Conservation (phyloP, 805 yeast genomes). For the Candida suzukii region DNA sequence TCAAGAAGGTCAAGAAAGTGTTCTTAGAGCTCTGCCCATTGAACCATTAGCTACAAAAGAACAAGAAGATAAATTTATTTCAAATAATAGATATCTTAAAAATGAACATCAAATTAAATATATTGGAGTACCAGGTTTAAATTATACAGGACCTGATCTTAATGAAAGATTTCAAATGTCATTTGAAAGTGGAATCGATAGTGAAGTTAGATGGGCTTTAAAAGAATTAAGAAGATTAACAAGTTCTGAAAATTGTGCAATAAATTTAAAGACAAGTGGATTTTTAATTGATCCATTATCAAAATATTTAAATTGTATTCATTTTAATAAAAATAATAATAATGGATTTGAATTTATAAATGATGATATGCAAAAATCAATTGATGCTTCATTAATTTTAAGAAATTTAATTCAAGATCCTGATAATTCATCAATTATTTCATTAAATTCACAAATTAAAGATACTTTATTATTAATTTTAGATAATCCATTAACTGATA, state of each 20-base stretch:
- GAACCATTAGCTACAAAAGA: slow-evolving; percentile 25
- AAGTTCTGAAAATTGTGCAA: slow-evolving; percentile 28
- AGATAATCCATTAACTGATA: slow-evolving; percentile 31
- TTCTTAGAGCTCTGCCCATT: slow-evolving; percentile 20
- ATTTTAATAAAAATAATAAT: slow-evolving; percentile 10
- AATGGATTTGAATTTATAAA: slow-evolving; percentile 1
- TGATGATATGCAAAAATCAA: slow-evolving; percentile 19
- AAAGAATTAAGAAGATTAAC: slow-evolving; percentile 43
- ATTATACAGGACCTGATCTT: slow-evolving; percentile 52
- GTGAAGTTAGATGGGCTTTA: slow-evolving; percentile 70
- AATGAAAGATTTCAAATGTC: slow-evolving; percentile 65
- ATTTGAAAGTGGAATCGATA: slow-evolving; percentile 52
- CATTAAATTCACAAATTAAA: slow-evolving; percentile 33
- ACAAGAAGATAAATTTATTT: slow-evolving; percentile 26
- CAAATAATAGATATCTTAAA: slow-evolving; percentile 20
- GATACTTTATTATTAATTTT: slow-evolving; percentile 40
- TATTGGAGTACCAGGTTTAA: slow-evolving; percentile 25
- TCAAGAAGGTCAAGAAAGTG: not conserved
- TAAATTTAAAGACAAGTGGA: slow-evolving; percentile 35
- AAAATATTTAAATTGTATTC: slow-evolving; percentile 11
- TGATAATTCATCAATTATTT: slow-evolving; percentile 71
- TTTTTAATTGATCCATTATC: slow-evolving; percentile 31
- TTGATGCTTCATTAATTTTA: slow-evolving; percentile 56
- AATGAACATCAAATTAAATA: slow-evolving; percentile 24
- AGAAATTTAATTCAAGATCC: slow-evolving; percentile 82